Evolutionary conservation across 169 alveolate species (phyloP).

Genomic region (Plasmodium billcollinsi): DNA sequence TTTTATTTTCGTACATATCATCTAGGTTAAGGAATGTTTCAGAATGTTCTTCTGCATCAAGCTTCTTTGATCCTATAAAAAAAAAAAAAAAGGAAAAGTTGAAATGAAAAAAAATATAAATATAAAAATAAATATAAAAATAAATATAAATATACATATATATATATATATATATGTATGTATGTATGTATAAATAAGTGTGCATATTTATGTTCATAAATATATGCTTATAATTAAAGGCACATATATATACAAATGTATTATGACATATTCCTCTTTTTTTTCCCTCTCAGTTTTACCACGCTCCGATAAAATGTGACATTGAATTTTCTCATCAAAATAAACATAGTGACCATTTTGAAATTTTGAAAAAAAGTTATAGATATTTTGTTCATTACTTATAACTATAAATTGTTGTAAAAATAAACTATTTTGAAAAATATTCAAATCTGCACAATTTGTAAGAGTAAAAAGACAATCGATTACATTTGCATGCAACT

Average conservation of each 20-base stretch:
- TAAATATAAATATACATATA: too few species aligned
- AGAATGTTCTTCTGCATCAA: neutral
- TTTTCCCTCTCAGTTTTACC: neutral
- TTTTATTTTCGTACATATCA: constrained; percentile 20
- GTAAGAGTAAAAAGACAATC: constrained; percentile 62
- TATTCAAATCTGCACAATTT: constrained; percentile 49
- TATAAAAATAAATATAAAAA: too few species aligned
- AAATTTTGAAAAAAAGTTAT: constrained; percentile 51
- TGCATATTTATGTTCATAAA: neutral
- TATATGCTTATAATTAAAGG: neutral
- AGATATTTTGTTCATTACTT: constrained; percentile 29
- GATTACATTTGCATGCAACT: constrained; percentile 32
- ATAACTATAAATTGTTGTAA: constrained; percentile 50
- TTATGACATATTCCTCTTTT: too few species aligned
- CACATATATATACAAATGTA: neutral
- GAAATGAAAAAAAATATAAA: too few species aligned
- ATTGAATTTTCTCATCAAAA: neutral
- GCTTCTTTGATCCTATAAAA: neutral
- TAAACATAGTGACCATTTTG: constrained; percentile 25
- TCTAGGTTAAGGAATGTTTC: constrained; percentile 5
- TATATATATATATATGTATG: neutral
- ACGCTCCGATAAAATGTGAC: neutral
- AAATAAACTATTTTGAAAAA: constrained; percentile 19
- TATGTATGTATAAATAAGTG: neutral
- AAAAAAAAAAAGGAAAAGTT: neutral